These are phyloP conservation scores for Fusarium liriodendri DNA, from an alignment of 2,329 filamentous ascomycete species.

Conservation along the genomic window DNA sequence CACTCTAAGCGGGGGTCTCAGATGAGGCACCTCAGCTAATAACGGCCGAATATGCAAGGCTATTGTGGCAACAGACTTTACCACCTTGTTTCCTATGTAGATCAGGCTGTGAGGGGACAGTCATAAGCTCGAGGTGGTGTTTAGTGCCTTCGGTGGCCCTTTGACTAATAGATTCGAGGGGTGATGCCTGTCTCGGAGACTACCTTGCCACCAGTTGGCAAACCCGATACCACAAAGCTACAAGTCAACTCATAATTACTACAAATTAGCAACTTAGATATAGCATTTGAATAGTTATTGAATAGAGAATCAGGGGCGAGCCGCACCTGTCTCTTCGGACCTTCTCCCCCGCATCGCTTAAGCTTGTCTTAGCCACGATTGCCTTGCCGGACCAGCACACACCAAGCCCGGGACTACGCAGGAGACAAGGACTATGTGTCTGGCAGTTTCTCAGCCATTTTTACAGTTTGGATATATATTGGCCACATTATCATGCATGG, in stretches of 20 bases:
- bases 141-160: background rate
- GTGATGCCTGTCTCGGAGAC: background rate
- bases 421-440: background rate
- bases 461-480: background rate
- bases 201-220: background rate
- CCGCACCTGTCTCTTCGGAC: background rate
- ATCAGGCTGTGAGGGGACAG: background rate
- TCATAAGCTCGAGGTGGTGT: background rate
- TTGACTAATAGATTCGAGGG: background rate
- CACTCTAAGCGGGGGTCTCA: background rate
- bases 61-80: background rate
- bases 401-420: background rate
- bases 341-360: background rate
- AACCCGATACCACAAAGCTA: background rate
- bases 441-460: background rate
- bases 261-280: too few species aligned
- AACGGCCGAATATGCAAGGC: background rate
- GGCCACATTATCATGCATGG: background rate
- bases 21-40: background rate
- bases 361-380: background rate
- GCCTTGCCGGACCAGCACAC: background rate
- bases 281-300: too few species aligned
- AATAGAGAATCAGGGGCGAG: background rate
- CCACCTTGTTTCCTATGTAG: background rate
- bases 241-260: too few species aligned